phyloP scores from a whole-genome alignment of 176 grass and related monocot species.

The Cenchrus purpureus region DNA sequence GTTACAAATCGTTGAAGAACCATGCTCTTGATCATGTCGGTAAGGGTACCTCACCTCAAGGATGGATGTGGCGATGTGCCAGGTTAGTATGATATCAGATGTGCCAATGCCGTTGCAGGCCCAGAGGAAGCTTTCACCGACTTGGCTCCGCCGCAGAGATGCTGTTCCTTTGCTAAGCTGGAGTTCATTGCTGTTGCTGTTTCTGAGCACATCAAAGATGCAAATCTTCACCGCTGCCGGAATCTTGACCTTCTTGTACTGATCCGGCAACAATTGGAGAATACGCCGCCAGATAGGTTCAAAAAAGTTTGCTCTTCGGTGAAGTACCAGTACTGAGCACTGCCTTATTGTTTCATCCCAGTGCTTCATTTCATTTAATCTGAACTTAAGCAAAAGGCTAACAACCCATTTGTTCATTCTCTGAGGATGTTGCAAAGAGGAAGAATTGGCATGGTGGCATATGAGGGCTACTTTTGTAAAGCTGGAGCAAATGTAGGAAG shows the following conservation, averaged over 20 bases:
- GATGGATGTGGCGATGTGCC: constrained; percentile 21
- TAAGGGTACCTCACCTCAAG: background rate
- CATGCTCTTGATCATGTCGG: background rate
- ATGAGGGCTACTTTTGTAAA: constrained; percentile 13
- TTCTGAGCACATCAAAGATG: background rate
- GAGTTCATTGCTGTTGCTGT: no score
- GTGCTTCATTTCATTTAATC: background rate
- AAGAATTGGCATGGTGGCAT: background rate
- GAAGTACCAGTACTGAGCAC: background rate
- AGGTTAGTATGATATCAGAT: background rate
- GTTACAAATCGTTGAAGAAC: background rate
- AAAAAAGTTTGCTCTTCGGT: background rate
- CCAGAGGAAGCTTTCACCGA: background rate
- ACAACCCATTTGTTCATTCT: background rate
- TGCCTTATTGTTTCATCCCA: constrained; percentile 10
- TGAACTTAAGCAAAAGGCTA: background rate
- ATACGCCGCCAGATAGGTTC: background rate
- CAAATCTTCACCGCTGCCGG: background rate
- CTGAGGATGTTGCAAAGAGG: background rate
- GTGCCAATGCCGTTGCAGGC: background rate
- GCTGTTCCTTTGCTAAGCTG: background rate
- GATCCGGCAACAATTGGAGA: background rate
- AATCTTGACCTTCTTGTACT: background rate
- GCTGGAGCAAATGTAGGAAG: constrained; percentile 10
- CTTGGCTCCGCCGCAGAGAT: background rate